A percentile compares a stretch with the other conserved stretches of the same genome.
Evolutionary conservation across 257 asterid genomes (phyloP).

Genomic region (Penstemon davidsonii): DNA sequence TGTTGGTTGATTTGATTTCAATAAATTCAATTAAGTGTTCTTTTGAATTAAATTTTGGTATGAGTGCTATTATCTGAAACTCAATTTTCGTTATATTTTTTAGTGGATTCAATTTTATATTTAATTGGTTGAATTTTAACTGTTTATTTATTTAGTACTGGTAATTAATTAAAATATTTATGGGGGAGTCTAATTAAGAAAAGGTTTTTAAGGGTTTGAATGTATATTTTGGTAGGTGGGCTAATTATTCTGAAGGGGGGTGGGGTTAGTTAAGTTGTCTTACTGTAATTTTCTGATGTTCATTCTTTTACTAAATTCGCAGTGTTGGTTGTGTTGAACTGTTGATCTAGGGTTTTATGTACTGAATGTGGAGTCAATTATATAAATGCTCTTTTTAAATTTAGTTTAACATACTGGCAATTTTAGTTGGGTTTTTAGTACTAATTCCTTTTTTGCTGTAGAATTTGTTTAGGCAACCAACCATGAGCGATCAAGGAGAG

Average conservation of each 20-base stretch:
- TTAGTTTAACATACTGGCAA: conserved; percentile 7
- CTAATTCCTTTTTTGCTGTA: conserved; percentile 17
- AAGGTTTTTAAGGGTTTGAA: conserved; percentile 41
- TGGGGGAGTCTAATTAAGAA: conserved; percentile 16
- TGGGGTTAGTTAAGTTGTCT: conserved; percentile 3
- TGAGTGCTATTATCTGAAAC: conserved; percentile 27
- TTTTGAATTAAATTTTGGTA: conserved; percentile 14
- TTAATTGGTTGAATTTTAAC: conserved; percentile 7
- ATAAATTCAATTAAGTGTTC: conserved; percentile 18
- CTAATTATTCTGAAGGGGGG: conserved; percentile 17
- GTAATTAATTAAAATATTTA: conserved; percentile 9
- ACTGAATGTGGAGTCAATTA: conserved; percentile 15
- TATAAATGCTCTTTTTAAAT: conserved; percentile 1
- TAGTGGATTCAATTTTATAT: background rate
- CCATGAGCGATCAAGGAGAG: conserved; percentile 91
- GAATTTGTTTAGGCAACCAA: conserved; percentile 47
- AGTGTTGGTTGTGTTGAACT: conserved; percentile 19
- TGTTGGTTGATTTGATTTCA: conserved; percentile 21
- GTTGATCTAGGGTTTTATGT: conserved; percentile 19
- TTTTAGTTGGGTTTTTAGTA: background rate
- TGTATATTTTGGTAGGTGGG: conserved; percentile 32
- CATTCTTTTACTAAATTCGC: background rate
- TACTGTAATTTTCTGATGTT: background rate
- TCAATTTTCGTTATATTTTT: conserved; percentile 1
- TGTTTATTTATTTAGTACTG: too few relatives aligned